Evolutionary conservation across 495 filamentous ascomycete genomes (phyloP).

Genomic region (Penicillium cataractarum): DNA sequence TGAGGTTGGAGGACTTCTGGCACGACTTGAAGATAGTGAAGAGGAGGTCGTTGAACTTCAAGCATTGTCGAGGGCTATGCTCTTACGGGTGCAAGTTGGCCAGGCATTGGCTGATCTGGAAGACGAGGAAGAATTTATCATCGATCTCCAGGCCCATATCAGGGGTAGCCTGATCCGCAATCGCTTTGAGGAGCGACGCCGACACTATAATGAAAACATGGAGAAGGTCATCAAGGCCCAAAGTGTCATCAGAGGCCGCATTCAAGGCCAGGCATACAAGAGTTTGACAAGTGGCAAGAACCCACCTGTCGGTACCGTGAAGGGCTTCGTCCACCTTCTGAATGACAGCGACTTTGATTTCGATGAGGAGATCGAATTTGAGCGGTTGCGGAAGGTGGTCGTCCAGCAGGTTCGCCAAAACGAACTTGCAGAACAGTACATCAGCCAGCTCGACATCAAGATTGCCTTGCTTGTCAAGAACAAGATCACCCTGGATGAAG

Average conservation of each 20-base stretch:
- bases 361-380: conserved; percentile 97
- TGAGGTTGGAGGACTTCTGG: conserved; percentile 70
- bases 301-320: conserved; percentile 92
- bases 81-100: conserved; percentile 72
- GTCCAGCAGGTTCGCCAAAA: conserved; percentile 97
- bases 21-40: conserved; percentile 78
- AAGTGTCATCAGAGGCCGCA: conserved; percentile 89
- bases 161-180: conserved; percentile 74
- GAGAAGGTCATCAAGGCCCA: conserved; percentile 98
- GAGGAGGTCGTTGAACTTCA: conserved; percentile 73
- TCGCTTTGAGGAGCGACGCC: conserved; percentile 80
- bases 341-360: conserved; percentile 99
- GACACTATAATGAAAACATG: conserved; percentile 94
- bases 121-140: conserved; percentile 73
- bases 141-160: conserved; percentile 73
- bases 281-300: conserved; percentile 95
- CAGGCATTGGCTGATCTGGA: conserved; percentile 74
- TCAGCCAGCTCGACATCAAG: conserved; percentile 97
- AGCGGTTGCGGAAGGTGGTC: conserved; percentile 87
- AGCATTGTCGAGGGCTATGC: conserved; percentile 73
- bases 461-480: conserved; percentile 98
- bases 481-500: conserved; percentile 98
- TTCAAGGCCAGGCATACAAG: conserved; percentile 98
- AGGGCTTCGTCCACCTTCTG: conserved; percentile 95
- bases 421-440: conserved; percentile 95